Evolutionary conservation across 352 stramenopile species (phyloP), one percentile per base, ranked within the genome.

Genomic region (Globisporangium parvum): DNA sequence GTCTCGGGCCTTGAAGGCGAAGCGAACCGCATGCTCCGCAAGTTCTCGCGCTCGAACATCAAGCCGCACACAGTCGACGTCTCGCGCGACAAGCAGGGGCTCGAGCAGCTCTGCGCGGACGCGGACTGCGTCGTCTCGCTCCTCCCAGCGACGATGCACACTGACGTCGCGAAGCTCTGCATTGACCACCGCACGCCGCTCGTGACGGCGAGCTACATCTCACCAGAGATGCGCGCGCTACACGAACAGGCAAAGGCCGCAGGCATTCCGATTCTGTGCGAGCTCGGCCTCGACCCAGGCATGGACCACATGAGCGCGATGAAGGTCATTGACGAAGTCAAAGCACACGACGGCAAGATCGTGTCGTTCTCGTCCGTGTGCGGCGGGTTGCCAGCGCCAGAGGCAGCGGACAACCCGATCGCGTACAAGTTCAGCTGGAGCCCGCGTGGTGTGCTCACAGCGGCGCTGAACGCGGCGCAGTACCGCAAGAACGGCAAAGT

Each of bases 351-450:
- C 49, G 95, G 94, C 24, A 87, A 82, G 51, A 75, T 99, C 47
- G 69, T 86, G 33, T 91, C 76, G 23, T 98, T 99, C 69, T 93
- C 82, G 33, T 98, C 92, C 20, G 85, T 98, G 15, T 98, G 94
- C 68, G 96, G 96, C 37, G 96, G 96, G 31, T 73, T 98, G 6
- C 93, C 93, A 44, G 89, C 95, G 2, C 95, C 96, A 6, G 93
- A 98, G 69, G 93, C 92, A 3, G 93, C 91, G 5, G 87, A 98
- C 65, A 99, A 98, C 61, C 84, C 93, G 21, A 93, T 98, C 48
- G 88, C 86, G 23, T 99, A 99, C 78, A 98, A 98, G 71, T 98
- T 98, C 66, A 98, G 89, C 55, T 99, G 96, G 96, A 97, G 85
- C 52, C 96, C 96, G 35, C 88, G 88, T 31, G 96, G 95, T 40